A percentile compares a stretch with the other conserved stretches of the same genome.
These are phyloP conservation scores for Myotisia sp. DNA, from an alignment of 2,329 filamentous ascomycete species.

Conservation along the genomic window DNA sequence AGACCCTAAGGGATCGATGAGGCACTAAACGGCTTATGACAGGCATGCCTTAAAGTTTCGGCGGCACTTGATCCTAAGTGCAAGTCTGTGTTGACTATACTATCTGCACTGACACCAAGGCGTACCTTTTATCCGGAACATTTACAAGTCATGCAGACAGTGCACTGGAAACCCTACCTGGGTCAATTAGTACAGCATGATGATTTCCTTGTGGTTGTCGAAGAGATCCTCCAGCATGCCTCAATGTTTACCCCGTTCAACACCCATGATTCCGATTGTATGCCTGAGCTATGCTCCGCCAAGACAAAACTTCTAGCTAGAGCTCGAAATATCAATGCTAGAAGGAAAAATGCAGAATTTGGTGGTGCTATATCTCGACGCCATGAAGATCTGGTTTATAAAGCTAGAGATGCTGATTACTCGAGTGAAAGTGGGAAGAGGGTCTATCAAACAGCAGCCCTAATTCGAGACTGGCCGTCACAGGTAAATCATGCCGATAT, in stretches of 20 bases:
- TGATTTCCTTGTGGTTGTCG: conserved; percentile 11
- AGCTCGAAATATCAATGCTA: not conserved
- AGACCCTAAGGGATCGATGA: conserved; percentile 21
- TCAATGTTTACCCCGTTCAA: not conserved
- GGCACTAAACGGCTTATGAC: conserved; percentile 20
- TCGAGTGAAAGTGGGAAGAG: no score
- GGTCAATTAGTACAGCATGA: conserved; percentile 30
- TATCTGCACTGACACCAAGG: conserved; percentile 16
- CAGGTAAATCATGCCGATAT: no score
- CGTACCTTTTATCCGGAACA: conserved; percentile 18
- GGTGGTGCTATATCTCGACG: not conserved
- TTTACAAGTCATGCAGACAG: conserved; percentile 14
- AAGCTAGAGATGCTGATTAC: conserved; percentile 22
- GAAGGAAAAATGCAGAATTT: not conserved
- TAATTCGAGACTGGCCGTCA: no score
- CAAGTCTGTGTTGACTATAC: conserved; percentile 30
- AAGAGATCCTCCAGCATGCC: conserved; percentile 1
- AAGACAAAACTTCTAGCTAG: conserved; percentile 3
- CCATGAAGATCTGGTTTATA: not conserved
- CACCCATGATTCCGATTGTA: not conserved
- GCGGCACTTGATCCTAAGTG: conserved; percentile 26
- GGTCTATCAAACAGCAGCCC: no score
- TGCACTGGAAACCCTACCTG: conserved; percentile 28
- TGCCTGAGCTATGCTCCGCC: not conserved
- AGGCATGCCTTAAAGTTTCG: conserved; percentile 38